These are phyloP conservation scores for Coniochaeta ligniaria DNA, from an alignment of 2,329 filamentous ascomycete genomes.

Conservation along the genomic window DNA sequence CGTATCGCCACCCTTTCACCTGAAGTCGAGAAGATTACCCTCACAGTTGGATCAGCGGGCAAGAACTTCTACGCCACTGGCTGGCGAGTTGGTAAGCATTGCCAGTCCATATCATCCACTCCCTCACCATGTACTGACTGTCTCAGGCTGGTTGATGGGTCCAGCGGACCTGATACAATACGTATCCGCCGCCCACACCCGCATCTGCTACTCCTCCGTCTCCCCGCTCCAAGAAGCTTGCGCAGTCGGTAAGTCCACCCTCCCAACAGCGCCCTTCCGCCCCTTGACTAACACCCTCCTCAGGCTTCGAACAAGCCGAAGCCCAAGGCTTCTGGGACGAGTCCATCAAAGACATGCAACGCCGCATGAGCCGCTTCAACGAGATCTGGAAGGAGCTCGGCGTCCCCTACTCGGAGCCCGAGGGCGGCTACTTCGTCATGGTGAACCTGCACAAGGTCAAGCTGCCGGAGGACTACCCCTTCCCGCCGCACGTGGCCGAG, in stretches of 20 bases:
- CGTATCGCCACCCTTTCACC: slow-evolving; percentile 82
- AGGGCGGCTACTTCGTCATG: slow-evolving; percentile 93
- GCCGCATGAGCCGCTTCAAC: slow-evolving; percentile 81
- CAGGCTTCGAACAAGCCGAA: slow-evolving; percentile 77
- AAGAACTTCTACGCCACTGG: slow-evolving; percentile 98
- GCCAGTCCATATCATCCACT: not conserved
- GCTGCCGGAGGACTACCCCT: slow-evolving; percentile 74
- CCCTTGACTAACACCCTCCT: slow-evolving; percentile 1
- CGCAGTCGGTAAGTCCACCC: slow-evolving; percentile 53
- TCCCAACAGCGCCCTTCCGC: not conserved
- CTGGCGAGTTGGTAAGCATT: slow-evolving; percentile 67
- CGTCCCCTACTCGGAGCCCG: slow-evolving; percentile 81
- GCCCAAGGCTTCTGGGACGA: slow-evolving; percentile 79
- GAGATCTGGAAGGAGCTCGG: slow-evolving; percentile 67
- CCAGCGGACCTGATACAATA: slow-evolving; percentile 81
- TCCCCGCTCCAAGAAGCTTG: slow-evolving; percentile 89
- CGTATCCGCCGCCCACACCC: slow-evolving; percentile 85
- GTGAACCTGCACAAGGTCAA: slow-evolving; percentile 87
- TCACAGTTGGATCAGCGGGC: slow-evolving; percentile 89
- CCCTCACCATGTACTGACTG: not conserved
- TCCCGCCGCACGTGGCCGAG: slow-evolving; percentile 78
- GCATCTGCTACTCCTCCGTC: slow-evolving; percentile 90
- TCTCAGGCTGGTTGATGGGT: slow-evolving; percentile 74
- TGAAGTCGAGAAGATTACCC: slow-evolving; percentile 74
- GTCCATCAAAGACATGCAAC: slow-evolving; percentile 79